Percentiles rank a stretch among this genome's conserved stretches.
Conservation (phyloP, 208 protist species). For the Entamoeba histolytica region DNA sequence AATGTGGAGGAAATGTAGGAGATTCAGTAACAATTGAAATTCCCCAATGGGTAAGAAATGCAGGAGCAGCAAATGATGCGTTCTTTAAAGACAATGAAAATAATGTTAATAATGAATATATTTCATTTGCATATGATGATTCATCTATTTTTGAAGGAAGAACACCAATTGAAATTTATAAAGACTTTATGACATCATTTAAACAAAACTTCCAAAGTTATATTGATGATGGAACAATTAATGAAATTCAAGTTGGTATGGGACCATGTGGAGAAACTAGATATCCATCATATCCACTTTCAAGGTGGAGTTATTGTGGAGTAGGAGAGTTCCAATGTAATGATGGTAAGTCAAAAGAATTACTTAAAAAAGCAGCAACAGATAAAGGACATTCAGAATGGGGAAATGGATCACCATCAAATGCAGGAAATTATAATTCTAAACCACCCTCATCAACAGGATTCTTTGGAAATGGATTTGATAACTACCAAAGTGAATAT, state of each 20-base stretch:
- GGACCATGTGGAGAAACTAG: conserved; percentile 44
- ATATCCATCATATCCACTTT: conserved; percentile 40
- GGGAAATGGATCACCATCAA: neutral
- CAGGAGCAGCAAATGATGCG: too few relatives aligned
- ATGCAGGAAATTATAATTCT: conserved; percentile 14
- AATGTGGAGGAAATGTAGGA: too few relatives aligned
- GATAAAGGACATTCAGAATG: conserved; percentile 26
- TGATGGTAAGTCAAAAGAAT: conserved; percentile 30
- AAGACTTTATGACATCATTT: too few relatives aligned
- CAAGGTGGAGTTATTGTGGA: conserved; percentile 29
- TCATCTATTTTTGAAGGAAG: too few relatives aligned
- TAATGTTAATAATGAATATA: too few relatives aligned
- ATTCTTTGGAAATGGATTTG: neutral
- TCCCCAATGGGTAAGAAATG: too few relatives aligned
- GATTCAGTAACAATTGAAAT: too few relatives aligned
- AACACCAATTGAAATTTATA: too few relatives aligned
- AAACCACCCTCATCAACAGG: neutral
- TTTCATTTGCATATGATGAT: too few relatives aligned
- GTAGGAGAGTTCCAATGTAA: conserved; percentile 47
- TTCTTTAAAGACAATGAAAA: too few relatives aligned
- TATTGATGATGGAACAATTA: too few relatives aligned
- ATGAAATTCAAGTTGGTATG: conserved; percentile 38
- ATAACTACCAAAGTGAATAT: conserved; percentile 15
- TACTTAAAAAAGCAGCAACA: conserved; percentile 20
- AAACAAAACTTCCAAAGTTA: too few relatives aligned